Base-by-base conservation (phyloP, 345 rosid genomes). In the Leavenworthia alabamica region DNA sequence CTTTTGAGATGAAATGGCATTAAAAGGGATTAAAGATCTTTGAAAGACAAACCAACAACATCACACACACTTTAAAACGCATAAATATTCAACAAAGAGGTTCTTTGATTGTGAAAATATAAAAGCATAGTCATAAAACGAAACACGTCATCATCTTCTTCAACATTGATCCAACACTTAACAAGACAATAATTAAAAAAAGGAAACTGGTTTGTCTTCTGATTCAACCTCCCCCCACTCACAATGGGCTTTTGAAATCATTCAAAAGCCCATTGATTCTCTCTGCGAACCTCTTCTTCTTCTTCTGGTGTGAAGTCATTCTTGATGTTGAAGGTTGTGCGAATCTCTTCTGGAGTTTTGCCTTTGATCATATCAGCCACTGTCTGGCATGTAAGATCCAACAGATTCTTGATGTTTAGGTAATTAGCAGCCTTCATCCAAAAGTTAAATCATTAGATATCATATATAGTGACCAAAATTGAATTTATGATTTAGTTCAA, bases 311-410 rank as follows among this genome's bases (percentile, higher is more conserved):
- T 71, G 73, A 84, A 79, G 15, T 79, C 81, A 19, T 79, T 79
- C 66, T 72, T 73, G 77, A 84, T 82, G 81, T 87, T 78, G 73
- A 87, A 84, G 0, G 65, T 73, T 59, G 47, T 60, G 40, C 86
- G 74, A 31, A 84, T 84, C 79, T 84, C 85, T 55, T 77, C 85
- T 0, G 95, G 84, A 11, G 79, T 81, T 67, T 75, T 84, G 2
- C 95, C 88, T 45, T 79, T 84, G 36, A 86, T 84, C 85, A 81
- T 77, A 70, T 87, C 86, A 0, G 86, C 89, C 22, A 82, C 86
- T 5, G 80, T 73, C 36, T 74, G 82, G 68, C 89, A 84, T 22
- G 89, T 81, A 10, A 87, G 66, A 32, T 79, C 89, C 47, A 87
- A 78, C 37, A 84, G 53, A 19, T 65, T 42, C 80, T 74, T 75